Evolutionary conservation across 192 early-diverging fungal species (phyloP), one percentile per base, ranked within the genome.

Genomic region (Haplosporangium gracile): DNA sequence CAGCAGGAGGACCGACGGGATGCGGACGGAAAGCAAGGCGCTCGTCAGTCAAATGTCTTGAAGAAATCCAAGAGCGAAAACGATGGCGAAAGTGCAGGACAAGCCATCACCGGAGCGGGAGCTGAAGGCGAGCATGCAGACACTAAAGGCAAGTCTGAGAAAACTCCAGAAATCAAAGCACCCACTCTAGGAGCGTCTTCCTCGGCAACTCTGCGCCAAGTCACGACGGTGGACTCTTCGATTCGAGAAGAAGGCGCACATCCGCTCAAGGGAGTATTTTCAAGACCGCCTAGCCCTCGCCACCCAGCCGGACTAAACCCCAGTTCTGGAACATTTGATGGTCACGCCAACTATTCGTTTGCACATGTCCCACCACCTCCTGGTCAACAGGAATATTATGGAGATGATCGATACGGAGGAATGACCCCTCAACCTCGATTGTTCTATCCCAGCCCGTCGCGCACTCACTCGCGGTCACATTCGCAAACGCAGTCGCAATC

Each of bases 401-500:
- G n/a, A 34, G 82, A 77, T 29, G 76, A 77, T 11, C 72, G 65
- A 8, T 78, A 74, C 20, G 47, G 70, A 18, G 42, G 60, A 16
- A 65, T 71, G 47, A 51, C 81, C 0, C 63, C 82, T 29, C 81
- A 82, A 20, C 75, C 82, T 15, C 82, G 78, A 8, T 85, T 77
- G 7, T 79, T 75, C 32, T 85, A 85, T 51, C 83, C 84, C 20
- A 77, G 78, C 65, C 79, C 84, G 0, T 78, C 79, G 4, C 72
- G 73, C 18, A 70, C 78, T 10, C 78, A 79, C 32, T 81, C 84
- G 42, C 75, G 75, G 0, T 77, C 84, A 0, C 79, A 80, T 29
- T 81, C 84, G 0, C 75, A 80, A 20, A 38, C 76, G 36, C 76
- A 68, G 45, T 8, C 26, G 42, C 65, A 38, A 16, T 60, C 72